These are phyloP conservation scores for Diplogelasinospora grovesii DNA, from an alignment of 495 filamentous ascomycete genomes.

Conservation along the genomic window DNA sequence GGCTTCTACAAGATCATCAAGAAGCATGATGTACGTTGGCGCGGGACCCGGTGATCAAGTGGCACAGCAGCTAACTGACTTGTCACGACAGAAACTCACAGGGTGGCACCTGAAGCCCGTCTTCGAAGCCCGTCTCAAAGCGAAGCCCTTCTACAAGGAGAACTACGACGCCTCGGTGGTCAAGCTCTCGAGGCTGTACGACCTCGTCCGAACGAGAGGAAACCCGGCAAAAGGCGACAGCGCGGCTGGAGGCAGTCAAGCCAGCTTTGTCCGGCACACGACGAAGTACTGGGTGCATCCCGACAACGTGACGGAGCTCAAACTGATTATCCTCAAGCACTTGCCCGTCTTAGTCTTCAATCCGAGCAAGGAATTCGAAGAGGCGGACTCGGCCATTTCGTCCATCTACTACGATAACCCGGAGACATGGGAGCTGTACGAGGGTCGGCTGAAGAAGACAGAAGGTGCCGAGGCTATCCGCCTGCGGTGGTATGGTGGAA, in stretches of 20 bases:
- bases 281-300: conserved; percentile 99
- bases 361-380: conserved; percentile 90
- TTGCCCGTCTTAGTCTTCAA: conserved; percentile 97
- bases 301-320: conserved; percentile 97
- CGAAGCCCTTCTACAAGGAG: conserved; percentile 95
- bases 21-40: conserved; percentile 83
- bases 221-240: conserved; percentile 89
- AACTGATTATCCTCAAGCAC: conserved; percentile 96
- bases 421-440: conserved; percentile 87
- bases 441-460: conserved; percentile 90
- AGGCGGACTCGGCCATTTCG: conserved; percentile 84
- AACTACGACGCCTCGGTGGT: conserved; percentile 97
- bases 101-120: conserved; percentile 88
- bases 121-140: conserved; percentile 86
- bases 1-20: conserved; percentile 99
- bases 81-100: conserved; percentile 81
- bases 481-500: conserved; percentile 94
- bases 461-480: conserved; percentile 97
- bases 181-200: conserved; percentile 92
- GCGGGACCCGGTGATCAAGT: too few relatives aligned
- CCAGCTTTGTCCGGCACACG: conserved; percentile 93
- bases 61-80: too few relatives aligned
- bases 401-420: conserved; percentile 98
- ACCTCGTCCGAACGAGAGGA: conserved; percentile 85
- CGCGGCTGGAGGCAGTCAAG: conserved; percentile 83